Evolutionary conservation across 441 rosid species (phyloP), one percentile per base, ranked within the genome.

Genomic region (Viola pubescens): DNA sequence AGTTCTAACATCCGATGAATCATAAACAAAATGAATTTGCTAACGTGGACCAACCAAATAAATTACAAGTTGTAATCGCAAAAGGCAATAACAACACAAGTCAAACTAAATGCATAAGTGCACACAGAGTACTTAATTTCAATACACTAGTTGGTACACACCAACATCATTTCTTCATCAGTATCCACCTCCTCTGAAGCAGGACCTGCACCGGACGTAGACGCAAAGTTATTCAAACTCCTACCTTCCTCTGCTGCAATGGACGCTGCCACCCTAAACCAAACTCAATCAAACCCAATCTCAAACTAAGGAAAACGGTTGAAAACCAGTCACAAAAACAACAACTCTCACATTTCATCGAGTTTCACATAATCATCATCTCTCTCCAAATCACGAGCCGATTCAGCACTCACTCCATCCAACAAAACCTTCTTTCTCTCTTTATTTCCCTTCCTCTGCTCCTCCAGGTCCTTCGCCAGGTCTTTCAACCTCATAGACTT

Each of bases 401-500:
- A 60, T 19, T 63, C 68, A n/a, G 52, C 19, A 40, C 56, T 47
- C 5, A 57, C 37, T 4, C 58, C 47, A 56, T 50, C 73, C 3
- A 58, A 42, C 52, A 70, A 52, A 63, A 69, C 70, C 58, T 66
- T 76, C 75, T 82, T 79, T 47, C 79, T 87, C 76, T 70, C 69
- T 67, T 73, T 73, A 59, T n/a, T 34, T 64, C 48, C 72, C 62
- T 70, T 58, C 58, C 81, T 83, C 68, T 88, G 95, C 37, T 78
- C 73, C 75, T 79, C 80, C 63, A 94, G 74, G 73, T 83, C 87
- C 42, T 82, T 73, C 5, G 89, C 90, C 65, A 90, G 73, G 73
- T 90, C 96, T 74, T 90, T 83, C 62, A 90, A 77, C 75, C 81
- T 86, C 88, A 77, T 76, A 47, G 84, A 65, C 75, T 85, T 88